Percentiles rank a stretch among this genome's conserved stretches.
phyloP scores from a whole-genome alignment of 73 alveolate species.

The Symbiodinium natans region DNA sequence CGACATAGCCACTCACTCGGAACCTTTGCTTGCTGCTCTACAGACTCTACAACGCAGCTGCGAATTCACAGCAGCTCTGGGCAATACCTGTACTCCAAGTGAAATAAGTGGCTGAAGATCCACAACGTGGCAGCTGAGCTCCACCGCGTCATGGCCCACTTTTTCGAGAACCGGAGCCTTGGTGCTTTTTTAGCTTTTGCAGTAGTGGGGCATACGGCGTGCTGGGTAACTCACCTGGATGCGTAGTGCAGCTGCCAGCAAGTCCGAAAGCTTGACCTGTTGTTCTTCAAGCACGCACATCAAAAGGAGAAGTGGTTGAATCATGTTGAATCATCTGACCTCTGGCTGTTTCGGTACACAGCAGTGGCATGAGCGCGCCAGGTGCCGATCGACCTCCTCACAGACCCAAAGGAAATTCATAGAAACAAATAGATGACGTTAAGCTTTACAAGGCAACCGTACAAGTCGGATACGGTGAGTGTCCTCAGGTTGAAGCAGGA shows the following conservation, averaged over 20 bases:
- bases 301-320: neutral
- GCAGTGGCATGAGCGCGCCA: conserved; percentile 60
- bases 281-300: neutral
- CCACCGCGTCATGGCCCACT: conserved; percentile 80
- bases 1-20: conserved; percentile 69
- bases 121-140: conserved; percentile 57
- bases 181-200: no score
- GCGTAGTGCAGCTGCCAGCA: conserved; percentile 40
- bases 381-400: conserved; percentile 70
- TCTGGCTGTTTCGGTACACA: conserved; percentile 24
- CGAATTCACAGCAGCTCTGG: neutral
- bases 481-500: conserved; percentile 37
- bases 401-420: no score
- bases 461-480: neutral
- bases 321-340: neutral
- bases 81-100: neutral
- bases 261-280: conserved; percentile 44
- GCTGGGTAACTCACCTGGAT: conserved; percentile 58
- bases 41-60: neutral
- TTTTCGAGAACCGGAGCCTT: conserved; percentile 76
- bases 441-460: no score
- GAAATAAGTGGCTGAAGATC: conserved; percentile 34
- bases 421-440: neutral
- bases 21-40: conserved; percentile 19
- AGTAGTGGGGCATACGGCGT: no score